Evolutionary conservation across 106 monocot species (phyloP), one percentile per base, ranked within the genome.

Genomic region (Acanthochlamys bracteata): DNA sequence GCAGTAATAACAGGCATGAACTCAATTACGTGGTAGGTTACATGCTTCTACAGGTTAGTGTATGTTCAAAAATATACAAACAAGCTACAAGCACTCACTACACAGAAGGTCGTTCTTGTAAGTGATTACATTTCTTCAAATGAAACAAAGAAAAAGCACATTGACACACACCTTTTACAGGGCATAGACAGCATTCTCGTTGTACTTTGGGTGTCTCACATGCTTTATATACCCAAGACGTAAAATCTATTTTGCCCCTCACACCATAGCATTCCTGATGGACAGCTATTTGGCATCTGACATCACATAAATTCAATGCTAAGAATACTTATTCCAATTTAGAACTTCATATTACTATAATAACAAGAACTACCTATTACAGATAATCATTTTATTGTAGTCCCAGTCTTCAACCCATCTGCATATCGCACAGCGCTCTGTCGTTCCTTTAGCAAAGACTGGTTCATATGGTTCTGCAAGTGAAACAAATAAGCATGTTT

Each of bases 351-450:
- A n/a, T 54, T 6, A 8, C 4, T 4, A 54, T 54, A n/a, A 63
- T 42, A 42, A n/a, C 41, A 42, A 16, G n/a, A 62, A 41, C 51
- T 74, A 98, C 98, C 98, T 89, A 65, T 83, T 98, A 66, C 98
- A 98, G 16, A 98, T 92, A 41, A 98, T 92, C 25, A 98, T 98
- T 77, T 98, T 92, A 66, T 98, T 98, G 65, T 92, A 83, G 49
- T 98, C 98, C 98, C 98, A 98, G 61, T 98, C 92, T 75, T 92
- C 92, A 66, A 98, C 83, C 98, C 98, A 92, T 77, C 98, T 78
- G 64, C 98, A 98, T 62, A 98, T 64, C 54, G 98, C 92, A 83
- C 98, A 98, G 59, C 92, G 70, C 68, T 98, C 98, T 40, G 98
- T 98, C 53, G 91, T 89, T 91, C 98, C 92, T 76, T 84, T 98